Base-by-base conservation (phyloP, 1,284 basidiomycete genomes). In the Xerocomus subilludens region DNA sequence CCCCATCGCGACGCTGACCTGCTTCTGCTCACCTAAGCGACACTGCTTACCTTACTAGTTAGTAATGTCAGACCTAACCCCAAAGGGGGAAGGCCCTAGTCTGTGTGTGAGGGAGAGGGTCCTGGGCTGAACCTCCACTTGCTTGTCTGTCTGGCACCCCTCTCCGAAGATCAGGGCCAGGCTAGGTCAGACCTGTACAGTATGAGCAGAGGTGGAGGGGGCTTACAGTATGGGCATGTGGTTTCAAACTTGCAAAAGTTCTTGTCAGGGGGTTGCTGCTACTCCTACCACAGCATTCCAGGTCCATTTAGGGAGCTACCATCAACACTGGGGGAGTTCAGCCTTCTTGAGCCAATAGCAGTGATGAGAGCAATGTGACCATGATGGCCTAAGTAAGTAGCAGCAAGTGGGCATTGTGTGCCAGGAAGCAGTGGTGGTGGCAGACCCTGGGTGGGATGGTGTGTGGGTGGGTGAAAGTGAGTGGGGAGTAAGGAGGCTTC, bases 191-290 rank as follows among this genome's bases (percentile, higher is more conserved):
- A 25, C 38, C 60, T 63, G 60, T 45, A 63, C 60, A 25, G 38
- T 63, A 32, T 21, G 30, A 63, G 60, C 23, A 63, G 30, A 45
- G 60, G 60, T 5, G 21, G 38, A 16, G 60, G 42, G 38, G 38
- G 16, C 60, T 2, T 45, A 32, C n/a, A 30, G 60, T 27, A 2
- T 23, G 33, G 47, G 33, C n/a, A 8, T 38, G 45, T 45, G n/a
- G 53, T 67, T 67, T 67, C 18, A 32, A 67, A 27, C 65, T 53
- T 66, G 64, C 36, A 30, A 66, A 66, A 67, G 38, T 33, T 56
- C 66, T 67, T 30, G 23, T 67, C 53, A 67, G 55, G 66, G 55
- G 42, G 66, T 47, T 53, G 30, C 49, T 42, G 25, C 53, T 67
- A 35, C 66, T 55, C 66, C 66, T 9, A 67, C 55, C 25, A 45